These are phyloP conservation scores for Saccharomycopsis sp. DNA, from an alignment of 805 yeast genomes.

Conservation along the genomic window DNA sequence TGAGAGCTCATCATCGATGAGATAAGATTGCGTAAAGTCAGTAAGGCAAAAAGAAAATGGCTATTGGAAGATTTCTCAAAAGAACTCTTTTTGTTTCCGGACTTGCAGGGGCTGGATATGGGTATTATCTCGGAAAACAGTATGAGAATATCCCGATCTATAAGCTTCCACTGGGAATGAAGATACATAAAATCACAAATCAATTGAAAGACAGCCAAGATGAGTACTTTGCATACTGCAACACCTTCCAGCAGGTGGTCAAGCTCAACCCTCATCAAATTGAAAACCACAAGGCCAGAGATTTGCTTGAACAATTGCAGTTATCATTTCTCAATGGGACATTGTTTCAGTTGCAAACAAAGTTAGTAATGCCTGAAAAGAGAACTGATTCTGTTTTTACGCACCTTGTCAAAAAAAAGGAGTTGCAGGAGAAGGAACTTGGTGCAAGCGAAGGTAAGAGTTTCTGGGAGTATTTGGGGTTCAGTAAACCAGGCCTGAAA, in stretches of 20 bases:
- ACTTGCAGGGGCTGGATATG: constrained; percentile 12
- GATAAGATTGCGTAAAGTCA: background rate
- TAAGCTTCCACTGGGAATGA: constrained; percentile 14
- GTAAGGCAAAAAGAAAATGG: background rate
- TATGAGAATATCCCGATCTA: constrained; percentile 20
- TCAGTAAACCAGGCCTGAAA: background rate
- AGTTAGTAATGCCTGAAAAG: background rate
- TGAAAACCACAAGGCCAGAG: background rate
- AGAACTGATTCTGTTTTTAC: background rate
- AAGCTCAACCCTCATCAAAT: constrained; percentile 14
- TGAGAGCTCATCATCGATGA: background rate
- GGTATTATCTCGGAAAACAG: constrained; percentile 17
- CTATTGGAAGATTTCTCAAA: constrained; percentile 6
- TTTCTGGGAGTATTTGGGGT: background rate
- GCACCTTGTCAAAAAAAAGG: background rate
- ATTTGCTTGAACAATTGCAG: background rate
- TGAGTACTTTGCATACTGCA: constrained; percentile 19
- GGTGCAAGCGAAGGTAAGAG: background rate
- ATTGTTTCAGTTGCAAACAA: background rate
- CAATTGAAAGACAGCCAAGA: constrained; percentile 5
- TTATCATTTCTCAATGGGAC: background rate
- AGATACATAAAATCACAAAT: constrained; percentile 12
- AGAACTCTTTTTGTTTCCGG: constrained; percentile 8
- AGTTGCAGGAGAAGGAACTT: background rate
- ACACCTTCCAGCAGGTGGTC: constrained; percentile 11